These are phyloP conservation scores for Hermanozyma aechmeae DNA, from an alignment of 805 yeast genomes.

Conservation along the genomic window DNA sequence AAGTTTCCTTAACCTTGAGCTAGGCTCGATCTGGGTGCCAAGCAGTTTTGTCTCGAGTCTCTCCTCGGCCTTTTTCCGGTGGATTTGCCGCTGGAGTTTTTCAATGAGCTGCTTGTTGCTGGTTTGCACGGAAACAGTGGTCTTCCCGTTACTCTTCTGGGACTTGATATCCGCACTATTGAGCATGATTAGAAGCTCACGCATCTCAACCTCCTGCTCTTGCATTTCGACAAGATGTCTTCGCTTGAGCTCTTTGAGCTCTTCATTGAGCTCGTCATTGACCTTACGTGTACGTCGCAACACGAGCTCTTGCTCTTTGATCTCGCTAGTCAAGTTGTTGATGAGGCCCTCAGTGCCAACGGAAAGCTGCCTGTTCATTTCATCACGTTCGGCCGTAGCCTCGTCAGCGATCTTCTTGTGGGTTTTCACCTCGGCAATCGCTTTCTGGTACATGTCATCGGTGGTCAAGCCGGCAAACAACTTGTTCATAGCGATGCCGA, in stretches of 20 bases:
- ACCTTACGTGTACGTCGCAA: conserved; percentile 51
- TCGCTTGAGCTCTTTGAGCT: conserved; percentile 54
- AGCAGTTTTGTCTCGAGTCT: conserved; percentile 35
- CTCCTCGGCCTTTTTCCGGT: conserved; percentile 37
- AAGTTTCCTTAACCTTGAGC: conserved; percentile 61
- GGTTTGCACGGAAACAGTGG: conserved; percentile 27
- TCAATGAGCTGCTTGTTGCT: conserved; percentile 27
- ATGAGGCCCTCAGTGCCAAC: conserved; percentile 74
- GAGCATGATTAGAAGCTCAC: conserved; percentile 59
- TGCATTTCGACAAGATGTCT: conserved; percentile 58
- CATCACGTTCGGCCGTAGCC: conserved; percentile 33
- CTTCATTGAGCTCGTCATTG: conserved; percentile 50
- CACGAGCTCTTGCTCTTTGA: conserved; percentile 54
- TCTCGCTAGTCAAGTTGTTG: conserved; percentile 47
- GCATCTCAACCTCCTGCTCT: conserved; percentile 66
- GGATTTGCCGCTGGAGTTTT: conserved; percentile 36
- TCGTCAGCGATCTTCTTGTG: conserved; percentile 17
- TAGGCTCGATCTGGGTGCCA: conserved; percentile 62
- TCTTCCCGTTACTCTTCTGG: conserved; percentile 23
- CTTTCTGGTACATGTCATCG: conserved; percentile 77
- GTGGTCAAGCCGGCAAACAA: conserved; percentile 67
- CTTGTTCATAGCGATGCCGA: conserved; percentile 69
- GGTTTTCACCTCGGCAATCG: conserved; percentile 24
- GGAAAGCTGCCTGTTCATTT: conserved; percentile 54
- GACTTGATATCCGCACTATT: conserved; percentile 34